phyloP scores from a whole-genome alignment of 2,329 filamentous ascomycete species.

The Tympanopsis confertula region DNA sequence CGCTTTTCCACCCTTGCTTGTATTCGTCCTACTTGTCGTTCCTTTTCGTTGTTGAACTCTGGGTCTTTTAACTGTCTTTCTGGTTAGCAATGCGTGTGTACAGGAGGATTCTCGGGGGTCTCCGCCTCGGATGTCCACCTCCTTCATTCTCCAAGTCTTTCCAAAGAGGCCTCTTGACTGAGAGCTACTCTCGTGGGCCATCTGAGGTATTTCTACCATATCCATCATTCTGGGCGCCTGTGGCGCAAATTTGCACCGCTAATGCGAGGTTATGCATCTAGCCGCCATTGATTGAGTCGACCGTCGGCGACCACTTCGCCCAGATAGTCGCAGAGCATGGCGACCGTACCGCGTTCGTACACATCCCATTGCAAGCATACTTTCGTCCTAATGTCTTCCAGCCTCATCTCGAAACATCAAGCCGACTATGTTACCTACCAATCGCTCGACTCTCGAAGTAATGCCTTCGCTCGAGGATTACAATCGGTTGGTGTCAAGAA shows the following conservation, averaged over 20 bases:
- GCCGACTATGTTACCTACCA: background rate
- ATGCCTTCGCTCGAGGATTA: background rate
- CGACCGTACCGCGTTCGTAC: background rate
- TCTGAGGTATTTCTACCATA: background rate
- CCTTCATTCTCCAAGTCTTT: no score
- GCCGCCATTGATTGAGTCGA: background rate
- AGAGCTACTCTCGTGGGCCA: background rate
- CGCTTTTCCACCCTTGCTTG: no score
- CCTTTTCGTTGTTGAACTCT: no score
- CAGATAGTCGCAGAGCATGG: background rate
- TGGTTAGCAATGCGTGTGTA: no score
- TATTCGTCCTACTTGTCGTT: no score
- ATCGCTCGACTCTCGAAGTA: background rate
- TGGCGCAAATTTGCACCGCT: no score
- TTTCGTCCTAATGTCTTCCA: background rate
- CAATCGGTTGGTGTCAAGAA: background rate
- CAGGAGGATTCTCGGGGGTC: no score
- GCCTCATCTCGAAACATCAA: background rate
- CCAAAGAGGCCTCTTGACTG: background rate
- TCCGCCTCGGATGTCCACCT: no score
- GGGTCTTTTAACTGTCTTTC: no score
- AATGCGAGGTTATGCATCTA: background rate
- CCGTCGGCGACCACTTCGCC: constrained; percentile 1
- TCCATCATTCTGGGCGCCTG: no score
- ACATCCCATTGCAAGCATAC: background rate